Conservation (phyloP, 306 rosid species). For the Quercus berberidifolia region DNA sequence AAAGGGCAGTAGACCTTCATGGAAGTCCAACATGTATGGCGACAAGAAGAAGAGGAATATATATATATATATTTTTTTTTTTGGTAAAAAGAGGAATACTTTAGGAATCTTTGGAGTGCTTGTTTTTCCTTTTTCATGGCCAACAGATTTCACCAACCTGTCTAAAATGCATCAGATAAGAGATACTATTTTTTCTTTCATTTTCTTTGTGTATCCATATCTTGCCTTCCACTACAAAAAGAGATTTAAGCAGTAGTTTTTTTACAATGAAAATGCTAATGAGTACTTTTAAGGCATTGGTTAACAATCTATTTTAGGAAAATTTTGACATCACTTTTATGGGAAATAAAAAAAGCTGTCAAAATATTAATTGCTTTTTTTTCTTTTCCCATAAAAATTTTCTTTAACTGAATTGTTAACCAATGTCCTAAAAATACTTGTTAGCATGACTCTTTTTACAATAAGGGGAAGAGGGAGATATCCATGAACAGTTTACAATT, state of each 20-base stretch:
- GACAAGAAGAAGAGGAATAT: background rate
- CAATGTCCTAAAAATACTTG: accelerated
- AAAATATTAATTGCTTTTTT: too few species aligned
- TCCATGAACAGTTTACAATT: too few species aligned
- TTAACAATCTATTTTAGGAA: too few species aligned
- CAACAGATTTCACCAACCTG: background rate
- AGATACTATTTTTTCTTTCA: background rate
- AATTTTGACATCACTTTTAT: too few species aligned
- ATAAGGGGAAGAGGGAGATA: too few species aligned
- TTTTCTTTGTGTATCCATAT: background rate
- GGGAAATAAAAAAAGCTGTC: accelerated
- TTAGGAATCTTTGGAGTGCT: background rate
- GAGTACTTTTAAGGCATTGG: accelerated
- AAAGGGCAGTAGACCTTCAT: background rate
- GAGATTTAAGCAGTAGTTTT: too few species aligned
- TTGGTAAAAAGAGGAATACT: background rate
- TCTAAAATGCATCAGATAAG: background rate
- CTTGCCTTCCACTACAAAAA: too few species aligned
- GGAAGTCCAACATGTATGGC: background rate
- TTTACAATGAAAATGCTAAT: too few species aligned
- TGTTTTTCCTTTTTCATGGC: background rate
- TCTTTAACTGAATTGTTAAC: too few species aligned
- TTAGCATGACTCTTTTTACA: too few species aligned
- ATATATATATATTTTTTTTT: too few species aligned
- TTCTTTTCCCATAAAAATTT: too few species aligned